Conservation (phyloP, 2,329 filamentous ascomycete species). For the Nemania bipapillata region DNA sequence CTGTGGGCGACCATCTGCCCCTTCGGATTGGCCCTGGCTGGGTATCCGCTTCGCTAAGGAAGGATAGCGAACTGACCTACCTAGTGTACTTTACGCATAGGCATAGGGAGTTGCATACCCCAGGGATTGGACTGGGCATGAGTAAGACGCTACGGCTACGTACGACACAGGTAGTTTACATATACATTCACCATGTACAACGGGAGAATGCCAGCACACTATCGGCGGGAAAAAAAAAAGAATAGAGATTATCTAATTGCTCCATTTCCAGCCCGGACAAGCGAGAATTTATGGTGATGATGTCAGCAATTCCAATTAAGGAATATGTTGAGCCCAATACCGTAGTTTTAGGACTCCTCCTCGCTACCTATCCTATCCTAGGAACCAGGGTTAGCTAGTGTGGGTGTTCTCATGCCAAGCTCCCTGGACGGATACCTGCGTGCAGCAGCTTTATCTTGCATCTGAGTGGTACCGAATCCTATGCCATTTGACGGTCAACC, state of each 20-base stretch:
- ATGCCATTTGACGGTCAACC: constrained; percentile 7
- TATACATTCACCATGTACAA: constrained; percentile 31
- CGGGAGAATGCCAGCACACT: constrained; percentile 12
- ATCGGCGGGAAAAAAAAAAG: constrained; percentile 12
- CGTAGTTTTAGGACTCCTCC: neutral
- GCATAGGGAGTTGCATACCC: constrained; percentile 22
- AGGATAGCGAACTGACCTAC: constrained; percentile 13
- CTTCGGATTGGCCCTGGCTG: constrained; percentile 22
- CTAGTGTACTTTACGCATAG: too few relatives aligned
- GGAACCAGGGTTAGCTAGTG: constrained; percentile 8
- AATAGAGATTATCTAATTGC: constrained; percentile 16
- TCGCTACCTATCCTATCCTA: constrained; percentile 5
- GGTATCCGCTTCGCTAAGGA: constrained; percentile 30
- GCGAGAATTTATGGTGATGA: constrained; percentile 23
- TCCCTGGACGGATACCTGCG: constrained; percentile 11
- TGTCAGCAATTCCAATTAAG: constrained; percentile 24
- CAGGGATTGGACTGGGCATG: constrained; percentile 17
- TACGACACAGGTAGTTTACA: constrained; percentile 14
- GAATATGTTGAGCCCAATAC: neutral
- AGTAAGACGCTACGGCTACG: constrained; percentile 22
- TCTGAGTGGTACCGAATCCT: constrained; percentile 27
- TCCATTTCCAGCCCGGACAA: constrained; percentile 1
- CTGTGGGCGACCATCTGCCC: constrained; percentile 21
- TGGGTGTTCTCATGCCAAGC: constrained; percentile 28
- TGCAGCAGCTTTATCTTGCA: constrained; percentile 36